A percentile compares a stretch with the other conserved stretches of the same genome.
These are phyloP conservation scores for Anacardium occidentale DNA, from an alignment of 345 rosid genomes.

Conservation along the genomic window DNA sequence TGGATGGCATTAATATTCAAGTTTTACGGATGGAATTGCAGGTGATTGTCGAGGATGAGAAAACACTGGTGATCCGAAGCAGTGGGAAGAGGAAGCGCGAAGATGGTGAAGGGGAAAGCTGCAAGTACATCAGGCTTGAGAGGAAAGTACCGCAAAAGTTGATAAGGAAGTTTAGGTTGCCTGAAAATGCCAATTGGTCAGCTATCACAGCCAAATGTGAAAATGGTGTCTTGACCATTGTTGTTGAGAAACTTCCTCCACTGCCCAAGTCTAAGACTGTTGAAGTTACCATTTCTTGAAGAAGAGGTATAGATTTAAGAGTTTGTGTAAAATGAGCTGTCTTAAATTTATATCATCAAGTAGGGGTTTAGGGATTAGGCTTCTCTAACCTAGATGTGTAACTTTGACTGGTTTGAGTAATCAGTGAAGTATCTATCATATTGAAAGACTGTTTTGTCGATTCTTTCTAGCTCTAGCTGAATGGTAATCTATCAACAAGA, in stretches of 20 bases:
- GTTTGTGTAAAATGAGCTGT: neutral
- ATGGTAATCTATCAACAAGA: neutral
- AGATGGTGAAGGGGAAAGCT: slow-evolving; percentile 53
- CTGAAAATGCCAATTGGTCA: slow-evolving; percentile 51
- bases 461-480: neutral
- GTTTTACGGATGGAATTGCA: slow-evolving; percentile 12
- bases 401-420: neutral
- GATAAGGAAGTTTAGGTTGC: slow-evolving; percentile 64
- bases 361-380: neutral
- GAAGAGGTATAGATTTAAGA: neutral
- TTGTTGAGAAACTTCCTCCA: slow-evolving; percentile 48
- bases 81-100: neutral
- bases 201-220: slow-evolving; percentile 59
- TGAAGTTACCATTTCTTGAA: slow-evolving; percentile 51
- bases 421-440: too few species aligned
- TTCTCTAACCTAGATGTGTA: neutral
- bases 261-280: slow-evolving; percentile 49
- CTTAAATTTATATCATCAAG: too few species aligned
- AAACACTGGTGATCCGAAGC: slow-evolving; percentile 35
- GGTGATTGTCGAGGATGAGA: slow-evolving; percentile 71
- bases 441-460: neutral
- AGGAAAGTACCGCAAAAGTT: slow-evolving; percentile 48
- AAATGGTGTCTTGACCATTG: slow-evolving; percentile 55
- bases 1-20: neutral
- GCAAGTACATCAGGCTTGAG: slow-evolving; percentile 60